Evolutionary conservation across 495 filamentous ascomycete genomes (phyloP), one percentile per base, ranked within the genome.

Genomic region (Podospora tetraspora): DNA sequence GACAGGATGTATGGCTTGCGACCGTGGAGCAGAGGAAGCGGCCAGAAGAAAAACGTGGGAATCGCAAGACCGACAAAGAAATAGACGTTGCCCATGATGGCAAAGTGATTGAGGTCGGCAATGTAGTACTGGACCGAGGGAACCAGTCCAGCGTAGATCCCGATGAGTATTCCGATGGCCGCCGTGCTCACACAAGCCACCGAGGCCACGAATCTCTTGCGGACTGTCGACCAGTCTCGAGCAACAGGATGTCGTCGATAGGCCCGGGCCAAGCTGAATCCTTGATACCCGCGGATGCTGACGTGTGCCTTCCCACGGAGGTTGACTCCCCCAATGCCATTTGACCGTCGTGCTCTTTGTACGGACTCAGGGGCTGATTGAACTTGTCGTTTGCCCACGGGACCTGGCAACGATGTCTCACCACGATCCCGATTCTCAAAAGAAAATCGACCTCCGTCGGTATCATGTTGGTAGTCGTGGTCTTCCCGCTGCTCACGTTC

Each of bases 91-190:
- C 91, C 91, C 12, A 91, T 79, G 37, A 91, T 89, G 8, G 86
- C 83, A 66, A 86, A 84, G 70, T 91, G 86, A 62, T 85, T 69
- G 68, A 86, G 82, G 70, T 91, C 88, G 52, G 84, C 86, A 63
- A 93, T 84, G 68, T 84, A 85, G 72, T 92, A 91, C 75, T 91
- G 89, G 58, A 93, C 91, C 10, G 86, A 83, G n/a, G 89, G 88
- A 7, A 90, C 88, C 72, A 91, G 85, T 8, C 91, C 91, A 65
- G 88, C 88, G 72, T 93, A 93, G 27, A 91, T 88, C 21, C 91
- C 91, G 67, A 91, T 79, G 22, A 92, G 81, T 19, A 90, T 78
- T 3, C 91, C 91, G 67, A 92, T 78, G 59, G 90, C 76, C 16
- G 85, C 85, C 8, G 90, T 91, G 67, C 88, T 91, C 60, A 87